These are phyloP conservation scores for Glycine latifolia DNA, from an alignment of 306 rosid species.

Conservation along the genomic window DNA sequence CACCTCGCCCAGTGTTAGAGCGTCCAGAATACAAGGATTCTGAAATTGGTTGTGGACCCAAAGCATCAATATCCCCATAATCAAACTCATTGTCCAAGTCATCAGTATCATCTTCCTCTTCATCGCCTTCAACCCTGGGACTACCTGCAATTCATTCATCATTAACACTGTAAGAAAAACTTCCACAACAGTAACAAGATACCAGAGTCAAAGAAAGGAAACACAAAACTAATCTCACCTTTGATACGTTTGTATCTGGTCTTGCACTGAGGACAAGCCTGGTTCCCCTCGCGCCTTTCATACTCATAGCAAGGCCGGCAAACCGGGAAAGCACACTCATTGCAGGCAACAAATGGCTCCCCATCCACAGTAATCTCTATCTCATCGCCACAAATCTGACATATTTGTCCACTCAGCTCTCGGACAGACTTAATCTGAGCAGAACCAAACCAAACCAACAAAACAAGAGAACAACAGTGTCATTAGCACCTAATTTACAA, in stretches of 20 bases:
- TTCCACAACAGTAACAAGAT: background rate
- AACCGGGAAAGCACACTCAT: slow-evolving; percentile 94
- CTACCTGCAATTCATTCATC: slow-evolving; percentile 65
- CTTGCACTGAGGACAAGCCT: slow-evolving; percentile 95
- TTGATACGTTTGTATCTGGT: slow-evolving; percentile 87
- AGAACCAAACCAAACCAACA: slow-evolving; percentile 39
- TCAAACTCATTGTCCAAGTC: slow-evolving; percentile 93
- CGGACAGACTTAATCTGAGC: slow-evolving; percentile 76
- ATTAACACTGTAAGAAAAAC: slow-evolving; percentile 11
- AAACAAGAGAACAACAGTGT: background rate
- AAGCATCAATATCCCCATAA: slow-evolving; percentile 61
- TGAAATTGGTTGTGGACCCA: slow-evolving; percentile 49
- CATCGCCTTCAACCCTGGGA: slow-evolving; percentile 96
- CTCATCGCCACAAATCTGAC: slow-evolving; percentile 89
- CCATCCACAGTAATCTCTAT: slow-evolving; percentile 81
- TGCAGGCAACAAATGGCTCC: slow-evolving; percentile 94
- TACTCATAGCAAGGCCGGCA: slow-evolving; percentile 90
- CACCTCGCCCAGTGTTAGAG: slow-evolving; percentile 60
- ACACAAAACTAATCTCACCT: slow-evolving; percentile 59
- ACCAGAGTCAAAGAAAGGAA: slow-evolving; percentile 27
- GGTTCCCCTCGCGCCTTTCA: slow-evolving; percentile 87
- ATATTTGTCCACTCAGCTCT: slow-evolving; percentile 84
- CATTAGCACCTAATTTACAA: slow-evolving; percentile 35
- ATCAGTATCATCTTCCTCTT: slow-evolving; percentile 91
- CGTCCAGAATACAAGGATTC: slow-evolving; percentile 63